A percentile compares a stretch with the other conserved stretches of the same genome.
phyloP scores from a whole-genome alignment of 2,329 filamentous ascomycete species.

The Gaeumannomyces sp. region DNA sequence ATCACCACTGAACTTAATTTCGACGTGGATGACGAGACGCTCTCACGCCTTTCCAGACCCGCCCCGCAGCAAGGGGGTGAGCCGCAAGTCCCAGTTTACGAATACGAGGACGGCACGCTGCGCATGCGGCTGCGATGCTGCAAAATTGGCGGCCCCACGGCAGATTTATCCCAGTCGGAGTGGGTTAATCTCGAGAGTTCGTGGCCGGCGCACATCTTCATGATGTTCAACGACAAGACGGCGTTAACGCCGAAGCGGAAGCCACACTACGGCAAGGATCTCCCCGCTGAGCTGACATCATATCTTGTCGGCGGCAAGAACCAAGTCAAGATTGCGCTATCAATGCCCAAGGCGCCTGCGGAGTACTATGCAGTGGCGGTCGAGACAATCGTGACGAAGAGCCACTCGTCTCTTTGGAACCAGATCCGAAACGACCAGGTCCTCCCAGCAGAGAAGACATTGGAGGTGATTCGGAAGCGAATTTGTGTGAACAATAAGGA shows the following conservation, averaged over 20 bases:
- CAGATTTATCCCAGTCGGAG: conserved; percentile 33
- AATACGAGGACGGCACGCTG: conserved; percentile 45
- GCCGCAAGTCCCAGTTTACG: conserved; percentile 27
- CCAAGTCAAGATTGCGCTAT: conserved; percentile 46
- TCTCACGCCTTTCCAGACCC: conserved; percentile 27
- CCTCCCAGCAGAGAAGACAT: conserved; percentile 41
- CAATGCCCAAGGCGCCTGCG: conserved; percentile 16
- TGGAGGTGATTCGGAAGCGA: conserved; percentile 48
- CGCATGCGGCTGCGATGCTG: conserved; percentile 67
- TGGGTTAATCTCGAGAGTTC: conserved; percentile 60
- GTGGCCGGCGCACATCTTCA: conserved; percentile 68
- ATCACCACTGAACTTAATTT: conserved; percentile 37
- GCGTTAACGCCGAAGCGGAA: conserved; percentile 58
- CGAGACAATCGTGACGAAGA: conserved; percentile 58
- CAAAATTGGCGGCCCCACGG: conserved; percentile 15
- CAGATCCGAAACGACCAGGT: conserved; percentile 30
- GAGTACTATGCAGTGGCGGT: conserved; percentile 58
- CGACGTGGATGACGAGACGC: conserved; percentile 30
- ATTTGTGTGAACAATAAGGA: conserved; percentile 22
- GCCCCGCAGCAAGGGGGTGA: conserved; percentile 23
- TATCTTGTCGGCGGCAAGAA: conserved; percentile 55
- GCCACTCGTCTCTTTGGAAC: conserved; percentile 36
- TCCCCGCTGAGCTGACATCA: conserved; percentile 69
- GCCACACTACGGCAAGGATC: conserved; percentile 65
- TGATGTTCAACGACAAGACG: conserved; percentile 55